These are phyloP conservation scores for Astrocystis sublimbata DNA, from an alignment of 495 filamentous ascomycete species.

Conservation along the genomic window DNA sequence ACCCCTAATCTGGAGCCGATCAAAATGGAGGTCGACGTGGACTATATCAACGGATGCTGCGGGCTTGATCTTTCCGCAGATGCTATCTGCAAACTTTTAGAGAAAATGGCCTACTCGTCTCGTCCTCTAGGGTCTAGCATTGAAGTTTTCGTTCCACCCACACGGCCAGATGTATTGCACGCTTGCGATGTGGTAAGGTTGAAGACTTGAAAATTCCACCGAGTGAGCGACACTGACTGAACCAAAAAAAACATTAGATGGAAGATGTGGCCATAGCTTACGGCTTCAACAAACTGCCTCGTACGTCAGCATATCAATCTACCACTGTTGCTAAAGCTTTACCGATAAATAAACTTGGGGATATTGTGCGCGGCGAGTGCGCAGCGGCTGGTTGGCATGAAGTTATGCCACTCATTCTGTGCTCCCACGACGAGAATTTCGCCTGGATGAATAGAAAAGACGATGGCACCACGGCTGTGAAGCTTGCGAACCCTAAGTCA, in stretches of 20 bases:
- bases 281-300: conserved; percentile 92
- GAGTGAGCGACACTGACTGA: background rate
- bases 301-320: conserved; percentile 72
- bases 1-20: conserved; percentile 78
- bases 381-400: conserved; percentile 96
- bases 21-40: conserved; percentile 75
- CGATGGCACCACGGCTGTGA: conserved; percentile 81
- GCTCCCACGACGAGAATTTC: conserved; percentile 98
- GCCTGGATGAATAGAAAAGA: conserved; percentile 91
- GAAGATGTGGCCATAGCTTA: conserved; percentile 95
- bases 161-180: conserved; percentile 91
- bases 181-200: conserved; percentile 73
- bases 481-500: conserved; percentile 93
- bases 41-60: conserved; percentile 90
- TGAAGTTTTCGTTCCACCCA: conserved; percentile 80
- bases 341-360: conserved; percentile 87
- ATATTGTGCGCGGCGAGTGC: conserved; percentile 87
- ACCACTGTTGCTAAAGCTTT: conserved; percentile 80
- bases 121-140: conserved; percentile 64
- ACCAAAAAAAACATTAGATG: conserved; percentile 70
- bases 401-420: conserved; percentile 94
- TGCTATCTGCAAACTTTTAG: conserved; percentile 72
- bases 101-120: conserved; percentile 82
- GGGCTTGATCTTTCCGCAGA: conserved; percentile 72
- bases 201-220: background rate